These are phyloP conservation scores for Allium cepa DNA, from an alignment of 106 monocot genomes.

Conservation along the genomic window DNA sequence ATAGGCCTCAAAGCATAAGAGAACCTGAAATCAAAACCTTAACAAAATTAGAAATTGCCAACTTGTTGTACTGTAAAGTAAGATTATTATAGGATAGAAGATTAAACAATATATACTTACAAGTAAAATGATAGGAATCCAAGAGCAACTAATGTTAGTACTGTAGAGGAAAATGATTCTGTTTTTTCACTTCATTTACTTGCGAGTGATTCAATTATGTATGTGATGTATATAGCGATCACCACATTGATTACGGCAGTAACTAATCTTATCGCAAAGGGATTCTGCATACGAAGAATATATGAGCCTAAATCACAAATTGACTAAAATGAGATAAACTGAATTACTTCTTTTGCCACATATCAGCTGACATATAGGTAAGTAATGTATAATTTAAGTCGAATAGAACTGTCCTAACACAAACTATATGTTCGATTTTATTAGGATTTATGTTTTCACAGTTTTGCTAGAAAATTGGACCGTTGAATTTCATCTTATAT, in stretches of 20 bases:
- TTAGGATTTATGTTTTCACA: too few species aligned
- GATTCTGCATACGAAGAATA: conserved; percentile 12
- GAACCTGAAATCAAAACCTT: conserved; percentile 9
- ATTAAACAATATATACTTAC: conserved; percentile 7
- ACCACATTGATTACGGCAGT: conserved; percentile 2
- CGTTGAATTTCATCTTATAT: too few species aligned
- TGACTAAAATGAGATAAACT: too few species aligned
- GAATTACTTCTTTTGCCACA: too few species aligned
- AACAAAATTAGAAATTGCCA: background rate
- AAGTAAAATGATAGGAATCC: conserved; percentile 15
- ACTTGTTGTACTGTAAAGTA: background rate
- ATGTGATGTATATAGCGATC: background rate
- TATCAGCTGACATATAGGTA: too few species aligned
- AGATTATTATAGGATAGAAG: background rate
- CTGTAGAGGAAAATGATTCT: conserved; percentile 5
- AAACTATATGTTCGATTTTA: too few species aligned
- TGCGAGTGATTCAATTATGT: background rate
- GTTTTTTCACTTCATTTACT: conserved; percentile 5
- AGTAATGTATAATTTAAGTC: too few species aligned
- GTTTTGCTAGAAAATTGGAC: too few species aligned
- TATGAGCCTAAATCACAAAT: too few species aligned
- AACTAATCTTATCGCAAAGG: conserved; percentile 8
- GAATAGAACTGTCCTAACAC: too few species aligned
- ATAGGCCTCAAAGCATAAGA: conserved; percentile 22
- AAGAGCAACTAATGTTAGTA: conserved; percentile 3